Conservation (phyloP, 1,139 yeast species). For the Saccharomycopsis crataegensis region DNA sequence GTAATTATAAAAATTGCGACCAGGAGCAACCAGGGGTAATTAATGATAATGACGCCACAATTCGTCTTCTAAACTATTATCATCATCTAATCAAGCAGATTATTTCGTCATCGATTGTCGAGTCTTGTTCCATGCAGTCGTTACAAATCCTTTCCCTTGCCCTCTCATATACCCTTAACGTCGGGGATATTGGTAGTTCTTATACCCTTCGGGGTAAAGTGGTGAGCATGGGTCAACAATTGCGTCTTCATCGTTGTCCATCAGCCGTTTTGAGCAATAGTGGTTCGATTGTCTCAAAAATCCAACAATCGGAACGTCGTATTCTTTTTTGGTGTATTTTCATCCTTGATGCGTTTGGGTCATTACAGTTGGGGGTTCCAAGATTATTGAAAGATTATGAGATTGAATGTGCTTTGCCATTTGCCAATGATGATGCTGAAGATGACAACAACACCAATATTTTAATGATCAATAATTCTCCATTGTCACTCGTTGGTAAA, state of each 20-base stretch:
- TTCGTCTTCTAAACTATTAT: slow-evolving; percentile 35
- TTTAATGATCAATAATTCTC: slow-evolving; percentile 50
- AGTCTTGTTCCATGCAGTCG: slow-evolving; percentile 58
- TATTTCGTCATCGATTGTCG: slow-evolving; percentile 42
- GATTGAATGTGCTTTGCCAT: slow-evolving; percentile 80
- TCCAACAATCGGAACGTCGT: slow-evolving; percentile 77
- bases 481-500: slow-evolving; percentile 58
- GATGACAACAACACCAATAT: slow-evolving; percentile 44
- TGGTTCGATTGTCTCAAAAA: slow-evolving; percentile 48
- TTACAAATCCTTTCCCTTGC: slow-evolving; percentile 66
- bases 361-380: slow-evolving; percentile 77
- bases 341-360: slow-evolving; percentile 66
- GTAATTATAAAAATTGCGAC: no score
- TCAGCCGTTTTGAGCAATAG: slow-evolving; percentile 62
- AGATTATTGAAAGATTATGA: slow-evolving; percentile 71
- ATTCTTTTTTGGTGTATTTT: slow-evolving; percentile 81
- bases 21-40: no score
- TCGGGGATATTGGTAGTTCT: slow-evolving; percentile 67
- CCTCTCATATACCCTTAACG: slow-evolving; percentile 61
- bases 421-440: slow-evolving; percentile 45
- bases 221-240: slow-evolving; percentile 78
- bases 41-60: slow-evolving; percentile 9
- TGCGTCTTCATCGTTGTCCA: slow-evolving; percentile 81
- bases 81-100: slow-evolving; percentile 47
- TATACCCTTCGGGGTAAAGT: slow-evolving; percentile 72